Percentiles rank a stretch among this genome's conserved stretches.
phyloP scores from a whole-genome alignment of 2,329 filamentous ascomycete genomes.

The Cryphonectria japonica region DNA sequence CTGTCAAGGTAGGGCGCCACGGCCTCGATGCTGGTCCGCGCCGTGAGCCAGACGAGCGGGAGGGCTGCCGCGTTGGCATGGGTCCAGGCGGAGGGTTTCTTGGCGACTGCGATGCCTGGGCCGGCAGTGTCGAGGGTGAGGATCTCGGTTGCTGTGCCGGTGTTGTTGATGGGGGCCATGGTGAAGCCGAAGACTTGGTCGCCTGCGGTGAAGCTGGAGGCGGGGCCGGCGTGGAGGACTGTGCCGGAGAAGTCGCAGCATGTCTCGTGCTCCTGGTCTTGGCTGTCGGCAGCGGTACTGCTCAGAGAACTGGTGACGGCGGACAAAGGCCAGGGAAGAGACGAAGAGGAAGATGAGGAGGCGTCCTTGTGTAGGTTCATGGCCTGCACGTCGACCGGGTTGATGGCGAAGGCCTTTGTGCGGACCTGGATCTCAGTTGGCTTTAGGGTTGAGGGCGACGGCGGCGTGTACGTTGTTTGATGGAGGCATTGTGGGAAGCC shows the following conservation, averaged over 20 bases:
- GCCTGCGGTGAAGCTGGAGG: background rate
- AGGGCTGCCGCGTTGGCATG: conserved; percentile 9
- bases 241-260: conserved; percentile 19
- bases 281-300: background rate
- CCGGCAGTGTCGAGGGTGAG: conserved; percentile 13
- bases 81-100: conserved; percentile 8
- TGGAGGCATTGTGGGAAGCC: conserved; percentile 20
- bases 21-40: conserved; percentile 6
- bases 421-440: conserved; percentile 26
- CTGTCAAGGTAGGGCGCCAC: background rate
- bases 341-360: background rate
- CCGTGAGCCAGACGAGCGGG: conserved; percentile 15
- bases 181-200: conserved; percentile 17
- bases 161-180: conserved; percentile 14
- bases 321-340: conserved; percentile 15
- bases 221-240: conserved; percentile 2
- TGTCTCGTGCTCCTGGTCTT: conserved; percentile 10
- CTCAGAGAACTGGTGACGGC: background rate
- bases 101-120: background rate
- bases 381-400: conserved; percentile 32
- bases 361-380: conserved; percentile 23
- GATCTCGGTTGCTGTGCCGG: conserved; percentile 11
- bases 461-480: conserved; percentile 11
- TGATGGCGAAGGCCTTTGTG: conserved; percentile 30
- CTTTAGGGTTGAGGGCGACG: conserved; percentile 2